Evolutionary conservation across 441 rosid genomes (phyloP), one percentile per base, ranked within the genome.

Genomic region (Arabidopsis lyrata): DNA sequence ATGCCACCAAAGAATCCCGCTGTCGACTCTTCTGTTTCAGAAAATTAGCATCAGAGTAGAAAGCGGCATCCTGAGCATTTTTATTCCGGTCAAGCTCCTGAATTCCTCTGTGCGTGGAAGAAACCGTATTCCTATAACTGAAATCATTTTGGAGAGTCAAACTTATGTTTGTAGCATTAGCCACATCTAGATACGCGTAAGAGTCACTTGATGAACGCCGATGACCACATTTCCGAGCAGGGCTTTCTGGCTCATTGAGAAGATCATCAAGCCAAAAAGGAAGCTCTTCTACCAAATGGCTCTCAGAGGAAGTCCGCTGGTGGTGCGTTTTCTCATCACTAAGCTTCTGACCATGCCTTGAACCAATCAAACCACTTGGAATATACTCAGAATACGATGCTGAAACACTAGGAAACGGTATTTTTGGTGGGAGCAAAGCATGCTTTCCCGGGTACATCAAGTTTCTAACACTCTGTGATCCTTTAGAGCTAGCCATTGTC

Each of bases 251-350:
- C 76, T 96, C 99, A 36, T 96, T 89, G 71, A 96, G 98, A 65
- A 94, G 94, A 83, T 96, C 99, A 83, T 96, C 99, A 66, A 94
- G 97, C 99, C 99, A 96, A 75, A 93, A 93, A 64, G 99, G 99
- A 78, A 90, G 98, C 81, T 93, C 99, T 57, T 96, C 99, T 54
- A 89, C 66, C 65, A 92, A 76, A 68, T 86, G 68, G 56, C 93
- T 90, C 84, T 94, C 99, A 11, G 99, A 96, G 53, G 97, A 94
- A 74, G 99, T 94, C 31, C 99, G 85, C 47, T 90, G 98, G 77
- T 92, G 98, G 78, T 84, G 86, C 5, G 74, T 22, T 63, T 81
- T 82, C 67, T 86, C 87, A 48, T 87, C 90, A 54, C 81, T 84
- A 24, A 87, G 88, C 80, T 86, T 96, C 70, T 86, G 98, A 74